Conservation (phyloP, 192 early-diverging fungal species). For the Allomyces macrogynus region DNA sequence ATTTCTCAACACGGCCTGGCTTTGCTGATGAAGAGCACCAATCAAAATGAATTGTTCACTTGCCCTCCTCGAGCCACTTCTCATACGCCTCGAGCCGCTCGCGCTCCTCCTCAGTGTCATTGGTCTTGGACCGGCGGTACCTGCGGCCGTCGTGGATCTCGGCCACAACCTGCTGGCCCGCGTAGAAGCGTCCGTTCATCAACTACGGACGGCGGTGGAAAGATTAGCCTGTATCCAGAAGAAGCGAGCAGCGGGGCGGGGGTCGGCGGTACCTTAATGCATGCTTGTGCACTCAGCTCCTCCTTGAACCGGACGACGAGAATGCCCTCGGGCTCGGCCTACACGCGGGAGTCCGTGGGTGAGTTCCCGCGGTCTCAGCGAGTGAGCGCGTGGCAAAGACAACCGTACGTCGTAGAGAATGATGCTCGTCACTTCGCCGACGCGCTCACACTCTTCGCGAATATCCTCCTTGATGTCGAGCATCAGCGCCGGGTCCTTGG, state of each 20-base stretch:
- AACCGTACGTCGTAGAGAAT: constrained; percentile 82
- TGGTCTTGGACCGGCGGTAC: constrained; percentile 36
- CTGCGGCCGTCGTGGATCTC: constrained; percentile 61
- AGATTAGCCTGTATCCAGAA: neutral
- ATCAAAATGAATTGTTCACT: too few species aligned
- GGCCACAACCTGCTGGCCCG: constrained; percentile 54
- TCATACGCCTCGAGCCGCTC: constrained; percentile 69
- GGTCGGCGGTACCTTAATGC: constrained; percentile 45
- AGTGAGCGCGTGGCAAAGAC: neutral
- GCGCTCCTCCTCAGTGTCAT: constrained; percentile 26
- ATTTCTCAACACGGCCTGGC: too few species aligned
- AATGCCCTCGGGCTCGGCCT: constrained; percentile 60
- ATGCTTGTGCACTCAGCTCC: constrained; percentile 48
- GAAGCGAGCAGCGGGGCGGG: constrained; percentile 1
- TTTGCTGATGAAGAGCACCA: too few species aligned
- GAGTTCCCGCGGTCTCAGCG: neutral
- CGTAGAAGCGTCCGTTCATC: constrained; percentile 87
- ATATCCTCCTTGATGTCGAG: constrained; percentile 89
- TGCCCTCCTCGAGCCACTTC: constrained; percentile 56
- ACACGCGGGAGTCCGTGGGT: neutral
- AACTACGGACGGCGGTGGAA: constrained; percentile 19
- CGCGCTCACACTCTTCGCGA: constrained; percentile 73
- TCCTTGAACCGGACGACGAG: constrained; percentile 80
- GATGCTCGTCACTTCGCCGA: constrained; percentile 86
- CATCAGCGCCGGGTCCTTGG: constrained; percentile 68